A percentile compares a stretch with the other conserved stretches of the same genome.
Conservation (phyloP, 164 flowering plant species). For the Malania oleifera region DNA sequence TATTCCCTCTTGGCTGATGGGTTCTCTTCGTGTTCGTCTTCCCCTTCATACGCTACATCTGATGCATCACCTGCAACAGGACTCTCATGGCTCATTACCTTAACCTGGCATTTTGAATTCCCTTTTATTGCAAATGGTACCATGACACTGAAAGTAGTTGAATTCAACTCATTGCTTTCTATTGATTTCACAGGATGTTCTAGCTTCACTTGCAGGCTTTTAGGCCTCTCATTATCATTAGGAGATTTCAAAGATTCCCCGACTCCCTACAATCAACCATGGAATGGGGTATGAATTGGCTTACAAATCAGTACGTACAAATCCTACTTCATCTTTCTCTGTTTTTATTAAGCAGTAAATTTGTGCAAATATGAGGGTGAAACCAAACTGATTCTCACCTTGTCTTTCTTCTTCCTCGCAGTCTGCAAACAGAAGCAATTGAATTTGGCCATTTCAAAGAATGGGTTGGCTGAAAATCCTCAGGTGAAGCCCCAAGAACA, state of each 20-base stretch:
- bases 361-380: no score
- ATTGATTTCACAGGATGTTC: constrained; percentile 31
- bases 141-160: constrained; percentile 30
- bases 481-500: not conserved
- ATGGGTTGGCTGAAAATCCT: constrained; percentile 1
- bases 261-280: constrained; percentile 17
- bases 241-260: constrained; percentile 13
- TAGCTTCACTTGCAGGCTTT: constrained; percentile 33
- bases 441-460: constrained; percentile 37
- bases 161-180: constrained; percentile 20
- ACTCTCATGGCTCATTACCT: constrained; percentile 40
- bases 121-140: constrained; percentile 30
- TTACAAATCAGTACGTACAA: no score
- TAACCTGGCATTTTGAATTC: constrained; percentile 29
- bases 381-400: constrained; percentile 34
- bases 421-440: constrained; percentile 38
- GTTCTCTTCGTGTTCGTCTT: constrained; percentile 69
- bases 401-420: constrained; percentile 49
- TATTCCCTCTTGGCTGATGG: constrained; percentile 42
- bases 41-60: constrained; percentile 76
- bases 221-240: constrained; percentile 17
- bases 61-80: constrained; percentile 26
- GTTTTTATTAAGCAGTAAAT: no score
- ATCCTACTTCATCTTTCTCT: no score
- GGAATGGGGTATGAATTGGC: no score